Evolutionary conservation across 1,284 basidiomycete genomes (phyloP), one percentile per base, ranked within the genome.

Genomic region (Schizophyllum commune): DNA sequence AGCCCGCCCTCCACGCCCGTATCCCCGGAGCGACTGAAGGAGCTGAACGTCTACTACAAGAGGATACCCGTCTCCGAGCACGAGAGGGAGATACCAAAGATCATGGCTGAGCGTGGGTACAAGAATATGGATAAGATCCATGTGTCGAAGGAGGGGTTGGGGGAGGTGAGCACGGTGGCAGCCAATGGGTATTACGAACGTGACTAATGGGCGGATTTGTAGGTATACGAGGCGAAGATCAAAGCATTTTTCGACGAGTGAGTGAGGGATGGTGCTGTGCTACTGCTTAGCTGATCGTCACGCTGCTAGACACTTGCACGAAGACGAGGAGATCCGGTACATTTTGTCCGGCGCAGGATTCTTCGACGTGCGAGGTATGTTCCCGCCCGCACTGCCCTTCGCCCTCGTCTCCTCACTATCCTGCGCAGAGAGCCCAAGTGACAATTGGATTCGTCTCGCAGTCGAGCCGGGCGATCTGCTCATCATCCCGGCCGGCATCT

Each of bases 321-420:
- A 95, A 73, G 93, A 95, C 67, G 92, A 95, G 72, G 93, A 95
- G 74, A 94, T 94, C 67, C 81, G 93, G 17, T 96, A 91, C 70
- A 86, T 95, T 65, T 78, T 91, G 52, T 80, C 82, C 0, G 94
- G 93, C 6, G 85, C 83, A 55, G 92, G 92, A 0, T 96, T 85
- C 78, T 96, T 95, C 68, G 92, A 94, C 65, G 81, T 94, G 33
- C 81, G 91, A 63, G 88, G 89, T 88, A 63, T 64, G 82, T 62
- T 32, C 15, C 9, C 13, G 21, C 15, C 33, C 13, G 11, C 58
- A 15, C 54, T 22, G 55, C 55, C 17, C 5, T 22, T 20, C 32
- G 17, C 47, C 9, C n/a, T 27, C 19, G 27, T 27, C 7, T 22
- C 6, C 32, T 32, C 34, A 19, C 34, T 56, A 32, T 5, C 22